These are phyloP conservation scores for Suhomyces faveliae DNA, from an alignment of 805 yeast species.

Conservation along the genomic window DNA sequence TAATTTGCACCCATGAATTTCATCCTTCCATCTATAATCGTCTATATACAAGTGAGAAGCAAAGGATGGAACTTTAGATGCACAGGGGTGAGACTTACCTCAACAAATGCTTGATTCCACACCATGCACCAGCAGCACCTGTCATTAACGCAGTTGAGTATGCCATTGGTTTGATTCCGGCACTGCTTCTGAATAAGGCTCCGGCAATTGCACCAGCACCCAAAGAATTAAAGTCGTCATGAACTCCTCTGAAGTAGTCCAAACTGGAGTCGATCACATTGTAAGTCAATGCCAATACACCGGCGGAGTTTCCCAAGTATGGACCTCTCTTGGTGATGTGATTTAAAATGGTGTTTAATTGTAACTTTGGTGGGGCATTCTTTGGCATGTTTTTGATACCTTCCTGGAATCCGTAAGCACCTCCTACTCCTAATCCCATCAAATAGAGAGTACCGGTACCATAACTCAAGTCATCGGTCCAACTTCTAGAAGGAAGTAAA, in stretches of 20 bases:
- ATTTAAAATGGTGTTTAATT: slow-evolving; percentile 86
- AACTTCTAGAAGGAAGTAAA: slow-evolving; percentile 91
- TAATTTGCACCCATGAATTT: slow-evolving; percentile 1
- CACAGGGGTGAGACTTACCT: slow-evolving; percentile 3
- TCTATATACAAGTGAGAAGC: slow-evolving; percentile 7
- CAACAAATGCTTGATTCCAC: slow-evolving; percentile 61
- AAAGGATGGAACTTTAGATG: background rate
- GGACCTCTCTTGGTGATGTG: slow-evolving; percentile 96
- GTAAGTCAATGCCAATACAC: slow-evolving; percentile 87
- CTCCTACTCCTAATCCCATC: slow-evolving; percentile 85
- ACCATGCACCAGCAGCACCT: slow-evolving; percentile 91
- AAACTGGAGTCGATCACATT: slow-evolving; percentile 78
- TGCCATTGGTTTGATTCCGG: slow-evolving; percentile 85
- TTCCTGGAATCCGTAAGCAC: slow-evolving; percentile 82
- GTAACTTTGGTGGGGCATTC: slow-evolving; percentile 73
- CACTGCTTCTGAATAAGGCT: slow-evolving; percentile 81
- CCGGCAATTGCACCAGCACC: slow-evolving; percentile 92
- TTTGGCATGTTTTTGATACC: slow-evolving; percentile 79
- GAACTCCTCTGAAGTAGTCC: slow-evolving; percentile 82
- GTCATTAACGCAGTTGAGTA: slow-evolving; percentile 82
- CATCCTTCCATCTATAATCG: slow-evolving; percentile 4
- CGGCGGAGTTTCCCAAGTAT: slow-evolving; percentile 90
- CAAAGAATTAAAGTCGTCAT: slow-evolving; percentile 80
- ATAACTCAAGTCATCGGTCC: slow-evolving; percentile 96
- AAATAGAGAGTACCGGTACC: slow-evolving; percentile 96